Percentiles rank a stretch among this genome's conserved stretches.
Evolutionary conservation across 1,284 basidiomycete genomes (phyloP).

Genomic region (Taiwanofungus camphoratus): DNA sequence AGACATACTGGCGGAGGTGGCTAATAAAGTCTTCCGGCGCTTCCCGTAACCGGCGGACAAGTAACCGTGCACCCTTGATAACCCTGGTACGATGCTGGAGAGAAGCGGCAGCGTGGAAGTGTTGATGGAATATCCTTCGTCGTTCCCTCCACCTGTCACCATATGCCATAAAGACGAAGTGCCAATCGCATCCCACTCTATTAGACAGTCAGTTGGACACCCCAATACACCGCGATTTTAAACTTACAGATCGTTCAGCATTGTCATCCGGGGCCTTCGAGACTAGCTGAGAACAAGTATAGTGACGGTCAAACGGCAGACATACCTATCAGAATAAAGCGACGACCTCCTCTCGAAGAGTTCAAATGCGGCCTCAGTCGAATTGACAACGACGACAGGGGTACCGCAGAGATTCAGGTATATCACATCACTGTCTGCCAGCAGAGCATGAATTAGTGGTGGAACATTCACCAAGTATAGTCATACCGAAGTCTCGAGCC

Average conservation of each 20-base stretch:
- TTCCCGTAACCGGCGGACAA: slow-evolving; percentile 17
- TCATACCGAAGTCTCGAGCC: slow-evolving; percentile 16
- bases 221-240: slow-evolving; percentile 1
- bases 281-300: slow-evolving; percentile 1
- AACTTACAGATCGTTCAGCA: slow-evolving; percentile 24
- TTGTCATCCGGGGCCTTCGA: slow-evolving; percentile 19
- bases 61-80: slow-evolving; percentile 3
- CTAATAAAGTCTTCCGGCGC: slow-evolving; percentile 23
- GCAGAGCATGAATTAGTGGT: background rate
- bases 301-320: background rate
- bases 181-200: slow-evolving; percentile 25
- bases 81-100: slow-evolving; percentile 4
- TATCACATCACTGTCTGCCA: slow-evolving; percentile 23
- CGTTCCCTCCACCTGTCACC: slow-evolving; percentile 22
- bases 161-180: slow-evolving; percentile 23
- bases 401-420: slow-evolving; percentile 21
- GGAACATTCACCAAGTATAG: no score
- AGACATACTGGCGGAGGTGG: slow-evolving; percentile 20
- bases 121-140: slow-evolving; percentile 21
- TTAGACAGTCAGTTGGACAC: background rate
- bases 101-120: slow-evolving; percentile 21
- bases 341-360: slow-evolving; percentile 23
- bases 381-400: slow-evolving; percentile 24
- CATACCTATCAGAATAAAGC: slow-evolving; percentile 22
- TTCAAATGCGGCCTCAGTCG: slow-evolving; percentile 22